Percentiles rank a stretch among this genome's conserved stretches.
These are phyloP conservation scores for Ascoidea rubescens DNA, from an alignment of 805 yeast species.

Conservation along the genomic window DNA sequence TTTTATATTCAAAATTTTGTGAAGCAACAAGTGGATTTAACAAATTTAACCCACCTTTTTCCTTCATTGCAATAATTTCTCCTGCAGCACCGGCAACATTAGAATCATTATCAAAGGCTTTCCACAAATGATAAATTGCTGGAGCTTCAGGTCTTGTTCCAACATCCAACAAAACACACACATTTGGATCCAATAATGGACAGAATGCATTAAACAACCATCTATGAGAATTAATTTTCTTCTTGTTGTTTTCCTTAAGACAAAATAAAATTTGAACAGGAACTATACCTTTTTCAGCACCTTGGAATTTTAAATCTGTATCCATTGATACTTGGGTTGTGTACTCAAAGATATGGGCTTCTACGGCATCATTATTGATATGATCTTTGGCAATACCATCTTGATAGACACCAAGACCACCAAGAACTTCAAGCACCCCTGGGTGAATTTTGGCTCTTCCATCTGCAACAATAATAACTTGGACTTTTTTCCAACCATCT, in stretches of 20 bases:
- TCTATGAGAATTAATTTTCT: constrained; percentile 93
- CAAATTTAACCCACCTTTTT: constrained; percentile 69
- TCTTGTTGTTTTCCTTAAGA: constrained; percentile 80
- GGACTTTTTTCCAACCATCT: constrained; percentile 94
- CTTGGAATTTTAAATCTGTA: constrained; percentile 76
- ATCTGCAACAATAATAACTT: constrained; percentile 82
- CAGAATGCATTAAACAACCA: constrained; percentile 96
- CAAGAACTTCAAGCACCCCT: constrained; percentile 73
- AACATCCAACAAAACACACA: constrained; percentile 82
- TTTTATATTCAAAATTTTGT: constrained; percentile 91
- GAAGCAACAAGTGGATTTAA: constrained; percentile 90
- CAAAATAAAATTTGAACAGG: constrained; percentile 94
- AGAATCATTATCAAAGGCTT: constrained; percentile 90
- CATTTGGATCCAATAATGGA: constrained; percentile 85
- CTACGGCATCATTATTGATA: constrained; percentile 83
- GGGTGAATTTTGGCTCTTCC: constrained; percentile 84
- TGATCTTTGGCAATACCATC: constrained; percentile 93
- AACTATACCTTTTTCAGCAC: constrained; percentile 78
- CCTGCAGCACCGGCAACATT: constrained; percentile 99
- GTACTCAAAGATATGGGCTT: constrained; percentile 89
- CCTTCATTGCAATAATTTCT: constrained; percentile 91
- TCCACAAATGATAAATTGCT: constrained; percentile 91
- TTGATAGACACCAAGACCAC: constrained; percentile 94
- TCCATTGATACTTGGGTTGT: constrained; percentile 92
- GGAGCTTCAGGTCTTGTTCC: constrained; percentile 90